These are phyloP conservation scores for Tubosaeta sp. DNA, from an alignment of 768 basidiomycete species.

Conservation along the genomic window DNA sequence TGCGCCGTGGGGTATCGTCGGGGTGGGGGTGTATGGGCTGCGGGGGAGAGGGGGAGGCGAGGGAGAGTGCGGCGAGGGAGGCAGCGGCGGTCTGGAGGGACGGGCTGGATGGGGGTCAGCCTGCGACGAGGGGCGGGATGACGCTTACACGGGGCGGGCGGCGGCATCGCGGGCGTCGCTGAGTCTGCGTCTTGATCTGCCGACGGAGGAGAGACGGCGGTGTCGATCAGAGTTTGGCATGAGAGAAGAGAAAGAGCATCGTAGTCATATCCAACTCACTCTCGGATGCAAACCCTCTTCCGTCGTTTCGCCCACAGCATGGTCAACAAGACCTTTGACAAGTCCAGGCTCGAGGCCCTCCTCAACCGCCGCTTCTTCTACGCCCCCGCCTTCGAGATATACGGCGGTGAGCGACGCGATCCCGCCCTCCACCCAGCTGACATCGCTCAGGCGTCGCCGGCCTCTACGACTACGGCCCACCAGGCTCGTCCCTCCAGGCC, in stretches of 20 bases:
- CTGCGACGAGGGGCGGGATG: neutral
- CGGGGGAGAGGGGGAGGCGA: constrained; percentile 37
- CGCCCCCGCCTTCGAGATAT: constrained; percentile 98
- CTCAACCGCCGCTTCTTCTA: constrained; percentile 94
- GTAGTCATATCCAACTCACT: too few relatives aligned
- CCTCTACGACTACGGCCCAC: constrained; percentile 96
- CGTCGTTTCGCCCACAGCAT: constrained; percentile 26
- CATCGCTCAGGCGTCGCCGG: constrained; percentile 79
- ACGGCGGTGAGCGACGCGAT: constrained; percentile 64
- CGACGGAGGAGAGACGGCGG: constrained; percentile 66
- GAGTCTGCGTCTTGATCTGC: constrained; percentile 64
- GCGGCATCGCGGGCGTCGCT: constrained; percentile 82
- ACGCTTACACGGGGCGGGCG: constrained; percentile 65
- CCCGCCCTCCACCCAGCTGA: neutral
- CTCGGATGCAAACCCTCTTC: constrained; percentile 16
- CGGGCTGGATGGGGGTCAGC: constrained; percentile 27
- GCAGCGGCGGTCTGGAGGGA: constrained; percentile 35
- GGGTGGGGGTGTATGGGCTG: constrained; percentile 15
- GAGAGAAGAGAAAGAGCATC: too few relatives aligned
- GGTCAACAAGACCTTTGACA: constrained; percentile 85
- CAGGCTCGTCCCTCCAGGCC: constrained; percentile 91
- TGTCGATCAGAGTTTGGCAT: constrained; percentile 34
- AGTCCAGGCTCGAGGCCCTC: constrained; percentile 75
- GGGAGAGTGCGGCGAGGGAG: constrained; percentile 39
- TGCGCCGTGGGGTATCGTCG: constrained; percentile 41